Base-by-base conservation (phyloP, 352 stramenopile genomes). In the Pythium periplocum region DNA sequence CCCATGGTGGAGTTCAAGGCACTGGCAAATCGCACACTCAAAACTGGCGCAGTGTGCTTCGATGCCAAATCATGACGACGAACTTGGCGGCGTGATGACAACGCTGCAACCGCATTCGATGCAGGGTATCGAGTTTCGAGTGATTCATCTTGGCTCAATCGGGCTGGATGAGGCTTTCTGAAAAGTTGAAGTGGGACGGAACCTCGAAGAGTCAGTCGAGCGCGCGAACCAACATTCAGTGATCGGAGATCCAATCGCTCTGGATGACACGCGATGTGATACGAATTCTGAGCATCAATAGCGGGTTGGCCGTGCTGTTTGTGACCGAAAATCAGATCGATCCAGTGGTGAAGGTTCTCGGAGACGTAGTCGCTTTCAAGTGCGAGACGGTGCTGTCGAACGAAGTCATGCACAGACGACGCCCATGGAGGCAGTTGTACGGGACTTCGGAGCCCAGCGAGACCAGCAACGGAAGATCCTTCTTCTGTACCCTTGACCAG, bases 351-450 rank as follows among this genome's bases (percentile, higher is more conserved):
- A 17, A 99, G 81, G 59, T 99, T 87, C 52, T 73, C 86, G 40
- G 96, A 99, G 1, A 99, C 97, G 62, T 97, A 97, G 44, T 99
- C 96, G 66, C 92, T 98, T 71, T 99, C 98, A 31, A 99, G 83
- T 7, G 98, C 96, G 51, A 97, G 61, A 7, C 93, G 90, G 67
- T 96, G 96, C 46, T 98, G 86, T 26, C 88, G 84, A 30, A 99
- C 92, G 61, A 99, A 99, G 46, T 97, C 83, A 56, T 98, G 90
- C 8, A 93, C 61, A 31, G 93, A 97, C 4, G 93, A 87, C 6
- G 97, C 96, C 97, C 97, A 99, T 30, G 86, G 89, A 26, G 98
- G 98, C 44, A 99, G 75, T 35, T 66, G 74, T 8, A 99, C 93
- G 55, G 98, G 17, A 31, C 51, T 73, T 33, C 89, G 77, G 26